Percentiles rank a stretch among this genome's conserved stretches.
Evolutionary conservation across 192 early-diverging fungal species (phyloP).

Genomic region (Backusella mclennaniae): DNA sequence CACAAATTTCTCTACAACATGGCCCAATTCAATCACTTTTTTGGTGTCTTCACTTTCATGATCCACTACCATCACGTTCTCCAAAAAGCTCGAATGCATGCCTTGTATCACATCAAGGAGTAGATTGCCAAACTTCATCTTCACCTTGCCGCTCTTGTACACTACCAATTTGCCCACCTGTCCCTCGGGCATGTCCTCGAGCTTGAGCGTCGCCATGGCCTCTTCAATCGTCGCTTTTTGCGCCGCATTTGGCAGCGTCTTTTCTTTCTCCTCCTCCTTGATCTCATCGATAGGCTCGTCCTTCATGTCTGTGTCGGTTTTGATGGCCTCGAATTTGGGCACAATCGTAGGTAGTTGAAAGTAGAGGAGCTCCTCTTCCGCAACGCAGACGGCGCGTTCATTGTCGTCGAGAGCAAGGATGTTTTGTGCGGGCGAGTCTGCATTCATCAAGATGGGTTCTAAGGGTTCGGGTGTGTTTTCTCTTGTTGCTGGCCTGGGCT

Average conservation of each 20-base stretch:
- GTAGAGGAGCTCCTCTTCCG: conserved; percentile 50
- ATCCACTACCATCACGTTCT: conserved; percentile 62
- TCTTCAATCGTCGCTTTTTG: conserved; percentile 25
- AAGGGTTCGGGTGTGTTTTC: neutral
- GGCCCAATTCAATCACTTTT: conserved; percentile 54
- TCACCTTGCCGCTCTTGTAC: conserved; percentile 66
- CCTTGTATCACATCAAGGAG: conserved; percentile 53
- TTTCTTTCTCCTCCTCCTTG: conserved; percentile 13
- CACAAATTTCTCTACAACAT: conserved; percentile 53
- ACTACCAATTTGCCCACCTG: conserved; percentile 57
- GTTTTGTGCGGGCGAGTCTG: conserved; percentile 24
- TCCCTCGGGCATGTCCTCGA: conserved; percentile 45
- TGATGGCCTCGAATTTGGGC: conserved; percentile 47
- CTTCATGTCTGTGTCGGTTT: neutral
- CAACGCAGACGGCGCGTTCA: conserved; percentile 20
- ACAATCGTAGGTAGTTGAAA: conserved; percentile 65
- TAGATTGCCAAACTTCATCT: conserved; percentile 61
- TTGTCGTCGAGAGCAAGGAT: conserved; percentile 25
- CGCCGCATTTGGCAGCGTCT: conserved; percentile 4
- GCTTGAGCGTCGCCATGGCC: neutral
- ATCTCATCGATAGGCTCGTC: conserved; percentile 33
- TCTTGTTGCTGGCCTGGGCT: neutral
- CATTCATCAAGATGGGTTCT: conserved; percentile 9
- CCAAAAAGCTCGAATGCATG: conserved; percentile 53
- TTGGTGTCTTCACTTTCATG: conserved; percentile 34